phyloP scores from a whole-genome alignment of 169 alveolate genomes.

The Plasmodium yoelii region DNA sequence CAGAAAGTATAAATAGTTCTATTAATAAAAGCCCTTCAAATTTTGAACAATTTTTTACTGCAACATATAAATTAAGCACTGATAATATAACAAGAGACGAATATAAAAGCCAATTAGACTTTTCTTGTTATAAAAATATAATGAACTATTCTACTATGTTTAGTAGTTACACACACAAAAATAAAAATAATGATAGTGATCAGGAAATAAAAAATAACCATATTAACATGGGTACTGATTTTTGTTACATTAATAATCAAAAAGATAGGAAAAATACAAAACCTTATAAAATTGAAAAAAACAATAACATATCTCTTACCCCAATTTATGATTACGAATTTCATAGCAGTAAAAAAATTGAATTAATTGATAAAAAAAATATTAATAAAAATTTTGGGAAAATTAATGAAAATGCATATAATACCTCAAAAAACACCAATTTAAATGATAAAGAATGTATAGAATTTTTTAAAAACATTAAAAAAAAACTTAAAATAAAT shows the following conservation, averaged over 20 bases:
- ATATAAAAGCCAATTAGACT: slow-evolving; percentile 22
- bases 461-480: slow-evolving; percentile 54
- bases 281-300: neutral
- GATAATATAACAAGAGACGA: neutral
- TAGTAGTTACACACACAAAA: neutral
- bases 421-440: slow-evolving; percentile 9
- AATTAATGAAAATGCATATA: neutral
- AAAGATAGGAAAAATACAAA: neutral
- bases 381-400: neutral
- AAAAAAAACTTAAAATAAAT: slow-evolving; percentile 53
- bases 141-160: neutral
- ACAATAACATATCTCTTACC: neutral
- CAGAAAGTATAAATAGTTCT: slow-evolving; percentile 3
- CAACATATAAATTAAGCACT: slow-evolving; percentile 24
- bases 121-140: slow-evolving; percentile 25
- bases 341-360: neutral
- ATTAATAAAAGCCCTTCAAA: slow-evolving; percentile 13
- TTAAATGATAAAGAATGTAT: slow-evolving; percentile 52
- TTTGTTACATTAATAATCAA: neutral
- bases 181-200: neutral
- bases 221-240: too few relatives aligned
- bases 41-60: slow-evolving; percentile 60
- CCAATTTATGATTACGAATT: neutral
- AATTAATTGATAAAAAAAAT: neutral
- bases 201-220: neutral